Evolutionary conservation across 2,329 filamentous ascomycete species (phyloP), one percentile per base, ranked within the genome.

Genomic region (Trichoderma sp.): DNA sequence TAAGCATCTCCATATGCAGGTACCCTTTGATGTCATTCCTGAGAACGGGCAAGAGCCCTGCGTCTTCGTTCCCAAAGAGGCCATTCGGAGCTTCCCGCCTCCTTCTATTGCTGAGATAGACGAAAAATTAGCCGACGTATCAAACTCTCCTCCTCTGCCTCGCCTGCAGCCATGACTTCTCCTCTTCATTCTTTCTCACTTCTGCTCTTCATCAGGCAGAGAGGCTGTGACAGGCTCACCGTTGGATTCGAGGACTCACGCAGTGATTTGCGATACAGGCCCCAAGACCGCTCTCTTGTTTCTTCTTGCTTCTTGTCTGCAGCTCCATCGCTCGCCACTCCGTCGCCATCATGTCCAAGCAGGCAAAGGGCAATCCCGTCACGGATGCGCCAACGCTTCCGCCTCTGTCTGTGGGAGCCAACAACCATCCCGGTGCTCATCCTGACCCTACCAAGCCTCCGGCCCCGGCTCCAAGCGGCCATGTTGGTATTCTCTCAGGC

Each of bases 321-420:
- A 33, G 13, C 43, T 21, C 31, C 47, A 37, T 24, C n/a, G 19
- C 40, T n/a, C 47, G 19, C 37, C 21, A 21, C 31, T 35, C 27
- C 33, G 4, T 35, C 33, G 33, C 13, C 33, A 47, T 57, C 69
- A 72, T 72, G 70, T 65, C 72, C 19, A 68, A 70, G 24, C 56
- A 52, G 31, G 14, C 27, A 60, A 67, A 67, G 57, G n/a, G 59
- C 40, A 37, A 57, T 37, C 33, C 57, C 27, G 35, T 4, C n/a
- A 59, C n/a, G 4, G 68, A 67, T 11, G 57, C 71, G 49, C 68
- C 71, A 27, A 65, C 65, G 6, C 58, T 72, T 19, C 69, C 72
- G n/a, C 70, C 70, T 31, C 58, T 72, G 8, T 63, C 68, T 19
- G 47, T 63, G 4, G 49, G 21, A 49, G 16, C 10, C 31, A 66